Evolutionary conservation across 805 yeast species (phyloP).

Genomic region (Kuraishia ogatae): DNA sequence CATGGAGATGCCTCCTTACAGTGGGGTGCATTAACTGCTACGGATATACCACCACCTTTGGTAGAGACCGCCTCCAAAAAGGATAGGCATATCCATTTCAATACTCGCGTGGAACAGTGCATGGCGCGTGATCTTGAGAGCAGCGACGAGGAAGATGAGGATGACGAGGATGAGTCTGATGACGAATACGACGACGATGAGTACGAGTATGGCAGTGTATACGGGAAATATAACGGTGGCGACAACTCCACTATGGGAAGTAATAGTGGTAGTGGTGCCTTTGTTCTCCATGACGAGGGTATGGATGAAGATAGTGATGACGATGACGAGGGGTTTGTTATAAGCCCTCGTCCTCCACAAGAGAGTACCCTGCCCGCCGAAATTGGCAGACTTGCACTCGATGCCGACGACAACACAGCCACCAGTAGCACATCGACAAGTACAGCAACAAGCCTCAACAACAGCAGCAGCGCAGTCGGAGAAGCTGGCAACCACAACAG

Average conservation of each 20-base stretch:
- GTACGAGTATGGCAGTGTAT: slow-evolving; percentile 47
- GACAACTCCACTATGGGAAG: slow-evolving; percentile 20
- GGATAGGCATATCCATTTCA: slow-evolving; percentile 81
- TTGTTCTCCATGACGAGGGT: slow-evolving; percentile 32
- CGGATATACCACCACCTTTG: neutral
- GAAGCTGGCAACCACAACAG: too few relatives aligned
- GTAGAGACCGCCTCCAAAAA: slow-evolving; percentile 15
- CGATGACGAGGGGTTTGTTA: slow-evolving; percentile 19
- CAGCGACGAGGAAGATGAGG: slow-evolving; percentile 15
- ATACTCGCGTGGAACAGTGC: slow-evolving; percentile 92
- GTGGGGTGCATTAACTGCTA: neutral
- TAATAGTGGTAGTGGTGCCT: neutral
- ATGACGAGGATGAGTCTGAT: slow-evolving; percentile 8
- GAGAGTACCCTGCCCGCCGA: neutral
- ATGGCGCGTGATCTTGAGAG: slow-evolving; percentile 49
- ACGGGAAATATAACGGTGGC: slow-evolving; percentile 38
- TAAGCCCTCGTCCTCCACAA: neutral
- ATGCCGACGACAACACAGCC: neutral
- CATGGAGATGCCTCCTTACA: too few relatives aligned
- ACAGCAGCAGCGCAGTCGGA: neutral
- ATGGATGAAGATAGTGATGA: slow-evolving; percentile 28
- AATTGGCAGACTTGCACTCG: neutral
- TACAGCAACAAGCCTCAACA: neutral
- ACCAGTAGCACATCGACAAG: neutral
- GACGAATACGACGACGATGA: slow-evolving; percentile 16